phyloP scores from a whole-genome alignment of 2,329 filamentous ascomycete species.

The Colletotrichum lupini region DNA sequence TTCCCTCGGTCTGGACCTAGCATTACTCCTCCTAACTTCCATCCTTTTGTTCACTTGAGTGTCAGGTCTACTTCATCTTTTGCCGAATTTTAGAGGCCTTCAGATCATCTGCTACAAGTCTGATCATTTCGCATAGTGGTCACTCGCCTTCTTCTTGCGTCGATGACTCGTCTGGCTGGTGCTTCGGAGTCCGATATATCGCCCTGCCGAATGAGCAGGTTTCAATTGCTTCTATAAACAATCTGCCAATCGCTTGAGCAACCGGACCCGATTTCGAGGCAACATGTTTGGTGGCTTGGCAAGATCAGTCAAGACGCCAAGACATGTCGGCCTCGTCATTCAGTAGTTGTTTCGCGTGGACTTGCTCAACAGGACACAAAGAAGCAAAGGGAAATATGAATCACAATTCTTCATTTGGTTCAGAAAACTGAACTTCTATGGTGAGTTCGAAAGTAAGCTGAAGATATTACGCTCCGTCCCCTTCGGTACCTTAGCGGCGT shows the following conservation, averaged over 20 bases:
- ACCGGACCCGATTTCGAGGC: background rate
- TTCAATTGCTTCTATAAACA: constrained; percentile 9
- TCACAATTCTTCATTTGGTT: background rate
- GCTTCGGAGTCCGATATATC: background rate
- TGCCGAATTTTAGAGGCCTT: background rate
- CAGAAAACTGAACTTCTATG: background rate
- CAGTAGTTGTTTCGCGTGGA: constrained; percentile 3
- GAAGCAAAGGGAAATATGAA: background rate
- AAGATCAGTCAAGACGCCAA: constrained; percentile 15
- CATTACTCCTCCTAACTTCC: background rate
- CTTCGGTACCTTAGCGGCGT: background rate
- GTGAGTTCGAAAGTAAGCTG: background rate
- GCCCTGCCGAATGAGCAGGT: constrained; percentile 1
- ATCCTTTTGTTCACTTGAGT: background rate
- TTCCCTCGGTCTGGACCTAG: constrained; percentile 4
- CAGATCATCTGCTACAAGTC: background rate
- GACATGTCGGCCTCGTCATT: constrained; percentile 5
- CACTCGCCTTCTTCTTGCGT: background rate
- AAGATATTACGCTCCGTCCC: background rate
- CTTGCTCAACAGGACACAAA: background rate
- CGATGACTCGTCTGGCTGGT: constrained; percentile 10
- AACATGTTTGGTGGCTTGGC: background rate
- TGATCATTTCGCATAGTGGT: background rate
- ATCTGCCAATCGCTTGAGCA: constrained; percentile 23
- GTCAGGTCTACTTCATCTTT: constrained; percentile 5